Conservation (phyloP, 129 eudicot species). For the Erigeron canadensis region DNA sequence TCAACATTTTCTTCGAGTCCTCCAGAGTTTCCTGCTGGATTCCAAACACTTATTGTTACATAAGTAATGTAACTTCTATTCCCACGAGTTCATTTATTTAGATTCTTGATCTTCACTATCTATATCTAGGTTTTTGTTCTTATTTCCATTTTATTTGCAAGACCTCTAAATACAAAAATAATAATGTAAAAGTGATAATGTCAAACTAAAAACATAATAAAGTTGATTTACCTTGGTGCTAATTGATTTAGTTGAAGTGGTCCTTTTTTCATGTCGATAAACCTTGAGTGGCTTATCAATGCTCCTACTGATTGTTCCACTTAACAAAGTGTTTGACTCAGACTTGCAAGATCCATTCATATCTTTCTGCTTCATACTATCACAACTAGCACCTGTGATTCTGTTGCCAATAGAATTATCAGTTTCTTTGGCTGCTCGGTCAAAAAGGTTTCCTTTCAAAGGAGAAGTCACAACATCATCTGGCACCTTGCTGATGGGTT, state of each 20-base stretch:
- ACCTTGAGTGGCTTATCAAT: constrained; percentile 38
- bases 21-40: constrained; percentile 16
- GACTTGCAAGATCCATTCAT: constrained; percentile 12
- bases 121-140: neutral
- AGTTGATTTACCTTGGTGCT: constrained; percentile 34
- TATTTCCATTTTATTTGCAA: neutral
- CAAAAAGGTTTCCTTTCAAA: constrained; percentile 15
- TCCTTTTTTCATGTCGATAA: constrained; percentile 38
- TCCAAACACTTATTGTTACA: constrained; percentile 18
- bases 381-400: constrained; percentile 15
- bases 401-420: constrained; percentile 17
- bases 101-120: neutral
- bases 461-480: constrained; percentile 13
- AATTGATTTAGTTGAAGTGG: constrained; percentile 16
- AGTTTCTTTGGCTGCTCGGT: constrained; percentile 22
- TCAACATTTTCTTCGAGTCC: constrained; percentile 19
- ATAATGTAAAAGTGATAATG: constrained; percentile 1
- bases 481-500: constrained; percentile 1
- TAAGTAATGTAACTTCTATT: neutral
- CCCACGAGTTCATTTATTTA: neutral
- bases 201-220: constrained; percentile 5
- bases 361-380: constrained; percentile 17
- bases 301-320: constrained; percentile 23
- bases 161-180: neutral
- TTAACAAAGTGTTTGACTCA: constrained; percentile 21